These are phyloP conservation scores for Backusella liffmaniae DNA, from an alignment of 192 early-diverging fungal species.

Conservation along the genomic window DNA sequence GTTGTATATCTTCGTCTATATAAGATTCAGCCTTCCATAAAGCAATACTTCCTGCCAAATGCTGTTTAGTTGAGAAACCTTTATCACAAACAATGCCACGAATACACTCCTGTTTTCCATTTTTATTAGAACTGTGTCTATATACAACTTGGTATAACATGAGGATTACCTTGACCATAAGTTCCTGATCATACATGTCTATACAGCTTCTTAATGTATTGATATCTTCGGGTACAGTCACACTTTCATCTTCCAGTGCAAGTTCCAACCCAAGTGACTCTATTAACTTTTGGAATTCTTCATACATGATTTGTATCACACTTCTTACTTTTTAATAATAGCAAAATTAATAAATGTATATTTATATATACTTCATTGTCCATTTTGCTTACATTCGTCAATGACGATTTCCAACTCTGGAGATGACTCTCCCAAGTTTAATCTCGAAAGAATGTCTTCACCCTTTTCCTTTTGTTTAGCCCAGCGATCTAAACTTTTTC, in stretches of 20 bases:
- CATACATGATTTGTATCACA: conserved; percentile 4
- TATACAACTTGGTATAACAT: neutral
- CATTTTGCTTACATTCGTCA: conserved; percentile 1
- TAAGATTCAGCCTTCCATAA: conserved; percentile 22
- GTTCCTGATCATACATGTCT: conserved; percentile 20
- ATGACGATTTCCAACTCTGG: neutral
- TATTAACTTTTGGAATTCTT: neutral
- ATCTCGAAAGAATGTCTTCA: neutral
- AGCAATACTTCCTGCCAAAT: conserved; percentile 24
- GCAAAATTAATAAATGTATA: neutral
- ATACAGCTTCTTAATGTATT: conserved; percentile 7
- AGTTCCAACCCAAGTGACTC: neutral
- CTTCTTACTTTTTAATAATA: neutral
- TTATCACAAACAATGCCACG: neutral
- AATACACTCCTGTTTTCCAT: conserved; percentile 6
- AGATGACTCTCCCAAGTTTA: neutral
- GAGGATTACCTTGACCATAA: conserved; percentile 15
- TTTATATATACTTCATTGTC: too few relatives aligned
- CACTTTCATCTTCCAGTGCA: neutral
- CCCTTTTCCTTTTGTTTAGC: conserved; percentile 13
- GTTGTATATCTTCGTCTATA: conserved; percentile 9
- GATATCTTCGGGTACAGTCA: neutral
- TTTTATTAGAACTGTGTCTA: neutral
- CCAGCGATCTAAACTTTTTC: conserved; percentile 12
- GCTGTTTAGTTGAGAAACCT: conserved; percentile 19